These are phyloP conservation scores for Aspergillus brunneoviolaceus DNA, from an alignment of 2,329 filamentous ascomycete species.

Conservation along the genomic window DNA sequence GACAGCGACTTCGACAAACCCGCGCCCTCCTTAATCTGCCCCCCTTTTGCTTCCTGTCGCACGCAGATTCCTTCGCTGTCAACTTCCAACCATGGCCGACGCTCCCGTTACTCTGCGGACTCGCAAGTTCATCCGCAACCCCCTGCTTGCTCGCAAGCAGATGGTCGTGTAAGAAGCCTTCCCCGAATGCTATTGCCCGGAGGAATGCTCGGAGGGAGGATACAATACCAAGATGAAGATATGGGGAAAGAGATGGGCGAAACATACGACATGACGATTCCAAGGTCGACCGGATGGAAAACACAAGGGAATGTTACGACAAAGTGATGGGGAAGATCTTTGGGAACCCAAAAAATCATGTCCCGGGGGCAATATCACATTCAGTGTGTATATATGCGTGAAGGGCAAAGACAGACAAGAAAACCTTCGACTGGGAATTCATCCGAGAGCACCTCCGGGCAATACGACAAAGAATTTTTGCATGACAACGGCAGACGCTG, in stretches of 20 bases:
- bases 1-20: constrained; percentile 30
- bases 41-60: constrained; percentile 25
- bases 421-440: not conserved
- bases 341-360: not conserved
- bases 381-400: not conserved
- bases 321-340: not conserved
- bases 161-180: constrained; percentile 96
- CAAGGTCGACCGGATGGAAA: not conserved
- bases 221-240: not conserved
- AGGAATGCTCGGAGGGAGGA: not conserved
- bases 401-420: not conserved
- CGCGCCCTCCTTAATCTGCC: constrained; percentile 25
- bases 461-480: not conserved
- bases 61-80: constrained; percentile 33
- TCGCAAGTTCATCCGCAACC: constrained; percentile 99
- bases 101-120: constrained; percentile 81
- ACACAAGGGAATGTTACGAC: not conserved
- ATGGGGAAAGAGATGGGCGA: not conserved
- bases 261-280: not conserved
- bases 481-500: constrained; percentile 5
- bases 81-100: constrained; percentile 78
- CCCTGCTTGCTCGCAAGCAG: constrained; percentile 97
- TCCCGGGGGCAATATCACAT: not conserved
- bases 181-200: constrained; percentile 16
- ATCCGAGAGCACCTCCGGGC: not conserved